These are phyloP conservation scores for Metarhizium brunneum DNA, from an alignment of 2,329 filamentous ascomycete genomes.

Conservation along the genomic window DNA sequence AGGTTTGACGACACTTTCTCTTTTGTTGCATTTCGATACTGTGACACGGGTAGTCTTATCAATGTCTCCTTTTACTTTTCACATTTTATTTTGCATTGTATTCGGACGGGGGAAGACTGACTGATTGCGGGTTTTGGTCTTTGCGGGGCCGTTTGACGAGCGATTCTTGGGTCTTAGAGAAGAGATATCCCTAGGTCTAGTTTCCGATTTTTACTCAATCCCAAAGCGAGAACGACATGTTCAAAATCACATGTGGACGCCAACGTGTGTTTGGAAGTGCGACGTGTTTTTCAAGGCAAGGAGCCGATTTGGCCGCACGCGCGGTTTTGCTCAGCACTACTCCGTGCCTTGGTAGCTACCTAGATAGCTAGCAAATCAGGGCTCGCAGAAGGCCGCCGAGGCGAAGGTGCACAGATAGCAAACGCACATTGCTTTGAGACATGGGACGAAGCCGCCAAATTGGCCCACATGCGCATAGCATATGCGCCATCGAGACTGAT, in stretches of 20 bases:
- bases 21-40: neutral
- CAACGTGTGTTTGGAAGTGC: no score
- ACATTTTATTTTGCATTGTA: neutral
- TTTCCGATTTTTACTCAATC: neutral
- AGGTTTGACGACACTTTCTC: neutral
- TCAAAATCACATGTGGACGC: neutral
- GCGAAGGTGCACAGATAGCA: no score
- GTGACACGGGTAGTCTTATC: neutral
- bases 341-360: no score
- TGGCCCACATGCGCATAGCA: neutral
- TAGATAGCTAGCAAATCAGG: no score
- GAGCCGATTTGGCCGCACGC: no score
- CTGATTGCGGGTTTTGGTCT: neutral
- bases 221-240: neutral
- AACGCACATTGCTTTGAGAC: no score
- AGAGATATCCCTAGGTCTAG: conserved; percentile 3
- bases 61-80: neutral
- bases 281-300: no score
- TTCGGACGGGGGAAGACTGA: neutral
- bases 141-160: neutral
- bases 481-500: no score
- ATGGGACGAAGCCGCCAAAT: neutral
- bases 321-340: no score
- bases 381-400: no score
- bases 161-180: conserved; percentile 2